Percentiles rank a stretch among this genome's conserved stretches.
These are phyloP conservation scores for Cladophialophora bantiana DNA, from an alignment of 2,329 filamentous ascomycete genomes.

Conservation along the genomic window DNA sequence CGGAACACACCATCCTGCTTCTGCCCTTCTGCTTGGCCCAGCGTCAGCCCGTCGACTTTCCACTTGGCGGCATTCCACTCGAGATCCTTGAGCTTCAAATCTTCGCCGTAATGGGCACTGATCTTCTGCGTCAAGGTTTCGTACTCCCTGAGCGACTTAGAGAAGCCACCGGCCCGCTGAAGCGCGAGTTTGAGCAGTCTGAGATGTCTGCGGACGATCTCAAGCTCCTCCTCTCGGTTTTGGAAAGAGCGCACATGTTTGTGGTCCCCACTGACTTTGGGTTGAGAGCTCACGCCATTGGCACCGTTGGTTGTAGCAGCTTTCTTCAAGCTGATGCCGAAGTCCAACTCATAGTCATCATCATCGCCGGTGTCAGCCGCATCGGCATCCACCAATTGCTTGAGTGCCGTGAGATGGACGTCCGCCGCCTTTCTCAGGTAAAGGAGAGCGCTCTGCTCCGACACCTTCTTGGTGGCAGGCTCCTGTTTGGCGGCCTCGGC, in stretches of 20 bases:
- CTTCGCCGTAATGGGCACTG: constrained; percentile 28
- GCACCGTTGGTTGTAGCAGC: constrained; percentile 16
- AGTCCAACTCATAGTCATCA: constrained; percentile 23
- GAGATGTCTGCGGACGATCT: constrained; percentile 49
- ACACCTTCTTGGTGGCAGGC: constrained; percentile 18
- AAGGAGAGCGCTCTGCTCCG: constrained; percentile 28
- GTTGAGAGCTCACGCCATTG: background rate
- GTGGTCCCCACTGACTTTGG: constrained; percentile 29
- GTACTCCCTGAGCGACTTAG: constrained; percentile 58
- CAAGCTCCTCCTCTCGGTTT: constrained; percentile 41
- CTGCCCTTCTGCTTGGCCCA: constrained; percentile 54
- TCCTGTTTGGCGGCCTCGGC: constrained; percentile 17
- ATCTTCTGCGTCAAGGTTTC: constrained; percentile 41
- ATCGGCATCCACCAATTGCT: constrained; percentile 14
- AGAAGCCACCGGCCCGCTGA: constrained; percentile 51
- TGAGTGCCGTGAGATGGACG: constrained; percentile 41
- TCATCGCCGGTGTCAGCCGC: constrained; percentile 20
- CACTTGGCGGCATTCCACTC: constrained; percentile 58
- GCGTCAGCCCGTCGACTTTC: constrained; percentile 54
- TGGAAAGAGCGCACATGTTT: constrained; percentile 35
- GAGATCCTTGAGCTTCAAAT: constrained; percentile 47
- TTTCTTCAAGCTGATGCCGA: constrained; percentile 7
- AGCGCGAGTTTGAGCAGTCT: constrained; percentile 50
- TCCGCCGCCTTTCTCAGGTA: constrained; percentile 47
- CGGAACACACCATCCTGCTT: constrained; percentile 19